phyloP scores from a whole-genome alignment of 164 flowering plant genomes.

The Magnolia changhungtana region DNA sequence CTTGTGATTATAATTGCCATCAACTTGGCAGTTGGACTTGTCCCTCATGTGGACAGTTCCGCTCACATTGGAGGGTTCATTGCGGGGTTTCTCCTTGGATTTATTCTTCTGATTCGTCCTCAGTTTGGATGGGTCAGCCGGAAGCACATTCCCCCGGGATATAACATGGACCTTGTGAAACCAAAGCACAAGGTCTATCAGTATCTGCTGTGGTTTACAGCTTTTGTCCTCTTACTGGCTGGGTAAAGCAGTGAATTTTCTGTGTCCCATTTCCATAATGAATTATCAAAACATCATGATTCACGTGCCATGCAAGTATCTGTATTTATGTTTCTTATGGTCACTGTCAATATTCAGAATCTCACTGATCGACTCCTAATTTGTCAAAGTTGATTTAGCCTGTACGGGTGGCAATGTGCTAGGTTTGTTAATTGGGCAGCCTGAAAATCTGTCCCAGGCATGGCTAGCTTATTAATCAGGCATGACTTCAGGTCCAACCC shows the following conservation, averaged over 20 bases:
- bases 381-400: not conserved
- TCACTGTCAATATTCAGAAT: not conserved
- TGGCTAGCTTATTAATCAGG: too few species aligned
- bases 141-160: constrained; percentile 49
- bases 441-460: not conserved
- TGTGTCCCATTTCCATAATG: not conserved
- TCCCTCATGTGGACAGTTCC: constrained; percentile 53
- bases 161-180: constrained; percentile 31
- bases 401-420: not conserved
- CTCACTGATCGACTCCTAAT: not conserved
- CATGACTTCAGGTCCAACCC: too few species aligned
- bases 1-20: constrained; percentile 38
- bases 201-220: constrained; percentile 34
- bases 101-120: constrained; percentile 60
- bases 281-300: not conserved
- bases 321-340: too few species aligned
- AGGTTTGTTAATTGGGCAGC: not conserved
- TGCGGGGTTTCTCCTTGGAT: constrained; percentile 64
- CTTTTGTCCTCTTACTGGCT: constrained; percentile 25
- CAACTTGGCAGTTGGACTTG: constrained; percentile 51
- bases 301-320: not conserved
- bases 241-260: constrained; percentile 24
- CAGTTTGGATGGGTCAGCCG: constrained; percentile 57
- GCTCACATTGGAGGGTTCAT: constrained; percentile 68
- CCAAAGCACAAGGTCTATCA: constrained; percentile 57